Base-by-base conservation (phyloP, 371 early-diverging fungal genomes). In the Blastocladiella emersonii region DNA sequence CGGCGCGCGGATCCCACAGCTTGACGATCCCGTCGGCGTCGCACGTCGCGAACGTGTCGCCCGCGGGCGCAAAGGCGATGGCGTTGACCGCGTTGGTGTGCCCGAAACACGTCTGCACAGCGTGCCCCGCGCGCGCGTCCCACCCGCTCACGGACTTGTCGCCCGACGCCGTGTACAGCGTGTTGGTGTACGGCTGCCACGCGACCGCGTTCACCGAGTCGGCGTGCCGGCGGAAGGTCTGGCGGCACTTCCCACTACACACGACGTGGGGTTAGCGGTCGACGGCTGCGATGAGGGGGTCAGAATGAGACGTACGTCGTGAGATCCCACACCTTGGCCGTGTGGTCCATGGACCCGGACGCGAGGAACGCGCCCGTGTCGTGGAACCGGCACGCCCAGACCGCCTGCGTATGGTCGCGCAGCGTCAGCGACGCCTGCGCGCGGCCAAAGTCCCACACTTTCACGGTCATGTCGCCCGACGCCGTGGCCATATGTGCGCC, bases 391-490 rank as follows among this genome's bases (percentile, higher is more conserved):
- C 78, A 77, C 37, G 68, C 49, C 80, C 78, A 78, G 2, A 76
- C 80, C 5, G 80, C 71, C 62, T 77, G 75, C 0, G 78, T 76
- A 61, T 79, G 80, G 34, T 79, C 78, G 23, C 64, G 57, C n/a
- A 79, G 63, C 8, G 76, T 75, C n/a, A 70, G 37, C 1, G 75
- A 70, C 32, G 76, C 78, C 17, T 74, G 49, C 2, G 75, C 78
- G 37, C 74, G 75, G 1, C 64, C 57, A 63, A 79, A 78, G 55
- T 78, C 77, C 80, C 80, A 79, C 12, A 79, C 27, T 57, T 76
- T 77, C 41, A 77, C 68, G 12, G 80, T 78, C n/a, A 72, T 70
- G 53, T 79, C 80, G 21, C 80, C 80, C 12, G 77, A 76, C 6
- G 78, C 70, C 1, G 80, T 79, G 3, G 80, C 80, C 7, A 79